These are phyloP conservation scores for Cercospora beticola DNA, from an alignment of 2,329 filamentous ascomycete genomes.

Conservation along the genomic window DNA sequence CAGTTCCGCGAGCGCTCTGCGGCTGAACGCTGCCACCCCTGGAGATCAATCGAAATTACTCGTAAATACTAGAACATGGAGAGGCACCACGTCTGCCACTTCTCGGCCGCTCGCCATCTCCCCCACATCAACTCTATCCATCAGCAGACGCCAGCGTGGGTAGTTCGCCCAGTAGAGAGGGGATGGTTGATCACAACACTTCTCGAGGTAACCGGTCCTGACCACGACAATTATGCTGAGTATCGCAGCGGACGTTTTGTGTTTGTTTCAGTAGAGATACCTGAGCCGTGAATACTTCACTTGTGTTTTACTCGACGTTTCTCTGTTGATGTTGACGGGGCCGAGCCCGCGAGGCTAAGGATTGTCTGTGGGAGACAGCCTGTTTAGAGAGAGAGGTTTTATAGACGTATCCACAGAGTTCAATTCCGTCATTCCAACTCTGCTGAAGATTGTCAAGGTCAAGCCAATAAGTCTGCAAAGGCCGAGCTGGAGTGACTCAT, in stretches of 20 bases:
- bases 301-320: neutral
- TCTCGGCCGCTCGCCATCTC: neutral
- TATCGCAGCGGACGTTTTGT: neutral
- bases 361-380: neutral
- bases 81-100: neutral
- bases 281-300: neutral
- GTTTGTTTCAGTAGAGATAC: neutral
- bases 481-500: neutral
- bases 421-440: neutral
- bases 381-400: neutral
- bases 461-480: neutral
- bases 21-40: neutral
- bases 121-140: neutral
- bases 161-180: neutral
- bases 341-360: no score
- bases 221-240: neutral
- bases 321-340: neutral
- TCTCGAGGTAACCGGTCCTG: neutral
- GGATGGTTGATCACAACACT: neutral
- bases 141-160: neutral
- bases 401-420: neutral
- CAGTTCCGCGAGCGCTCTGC: accelerated
- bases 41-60: neutral
- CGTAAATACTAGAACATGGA: neutral
- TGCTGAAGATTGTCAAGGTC: neutral